Evolutionary conservation across 306 rosid species (phyloP).

Genomic region (Oemleria cerasiformis): DNA sequence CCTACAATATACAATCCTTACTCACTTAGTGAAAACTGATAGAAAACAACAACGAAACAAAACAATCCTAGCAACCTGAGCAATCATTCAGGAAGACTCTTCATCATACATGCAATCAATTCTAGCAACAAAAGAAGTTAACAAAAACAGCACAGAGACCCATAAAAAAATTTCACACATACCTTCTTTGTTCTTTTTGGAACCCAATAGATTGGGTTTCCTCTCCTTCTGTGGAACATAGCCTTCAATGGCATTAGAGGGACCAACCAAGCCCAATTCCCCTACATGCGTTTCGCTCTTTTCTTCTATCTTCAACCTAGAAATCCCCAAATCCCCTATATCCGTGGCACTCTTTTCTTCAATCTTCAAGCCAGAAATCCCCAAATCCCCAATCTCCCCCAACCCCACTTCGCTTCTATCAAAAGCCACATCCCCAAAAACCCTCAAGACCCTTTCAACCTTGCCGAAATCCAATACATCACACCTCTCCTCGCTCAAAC

Average conservation of each 20-base stretch:
- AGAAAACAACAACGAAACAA: constrained; percentile 4
- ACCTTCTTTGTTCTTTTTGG: constrained; percentile 54
- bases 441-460: constrained; percentile 43
- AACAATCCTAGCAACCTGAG: constrained; percentile 23
- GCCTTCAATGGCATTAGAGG: constrained; percentile 94
- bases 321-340: constrained; percentile 47
- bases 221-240: constrained; percentile 63
- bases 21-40: constrained; percentile 32
- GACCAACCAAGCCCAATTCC: constrained; percentile 67
- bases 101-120: constrained; percentile 13
- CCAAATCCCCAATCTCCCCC: constrained; percentile 49
- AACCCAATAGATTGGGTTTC: constrained; percentile 28
- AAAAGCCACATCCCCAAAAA: constrained; percentile 42
- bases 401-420: constrained; percentile 33
- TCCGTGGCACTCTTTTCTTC: constrained; percentile 53
- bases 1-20: constrained; percentile 61
- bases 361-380: constrained; percentile 55
- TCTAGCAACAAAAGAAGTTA: not conserved
- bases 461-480: constrained; percentile 45
- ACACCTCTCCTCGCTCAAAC: constrained; percentile 65
- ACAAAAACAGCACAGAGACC: not conserved
- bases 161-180: constrained; percentile 22
- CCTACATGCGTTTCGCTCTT: constrained; percentile 41
- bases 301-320: constrained; percentile 67
- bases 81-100: constrained; percentile 5